Evolutionary conservation across 805 yeast species (phyloP).

Genomic region (Nakazawaea peltata): DNA sequence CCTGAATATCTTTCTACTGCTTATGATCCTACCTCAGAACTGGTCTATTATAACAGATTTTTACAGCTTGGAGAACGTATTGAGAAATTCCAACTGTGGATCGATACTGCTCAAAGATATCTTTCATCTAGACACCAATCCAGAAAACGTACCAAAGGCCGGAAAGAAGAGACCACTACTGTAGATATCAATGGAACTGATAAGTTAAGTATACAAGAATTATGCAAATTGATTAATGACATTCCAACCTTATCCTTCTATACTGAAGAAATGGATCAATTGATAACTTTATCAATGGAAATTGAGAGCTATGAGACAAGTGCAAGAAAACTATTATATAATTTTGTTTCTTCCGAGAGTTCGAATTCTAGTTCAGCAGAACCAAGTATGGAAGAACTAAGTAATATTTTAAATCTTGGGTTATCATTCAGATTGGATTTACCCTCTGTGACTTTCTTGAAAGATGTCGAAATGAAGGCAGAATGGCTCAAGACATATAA

Average conservation of each 20-base stretch:
- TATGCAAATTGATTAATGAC: conserved; percentile 32
- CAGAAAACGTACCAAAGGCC: conserved; percentile 26
- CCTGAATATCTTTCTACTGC: conserved; percentile 8
- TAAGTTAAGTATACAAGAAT: conserved; percentile 18
- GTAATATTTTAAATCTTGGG: conserved; percentile 50
- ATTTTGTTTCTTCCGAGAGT: conserved; percentile 4
- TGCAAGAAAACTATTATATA: conserved; percentile 22
- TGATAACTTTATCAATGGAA: conserved; percentile 44
- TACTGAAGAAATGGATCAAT: conserved; percentile 52
- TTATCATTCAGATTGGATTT: conserved; percentile 50
- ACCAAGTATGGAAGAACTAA: conserved; percentile 33
- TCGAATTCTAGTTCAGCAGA: neutral
- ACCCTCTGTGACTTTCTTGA: conserved; percentile 35
- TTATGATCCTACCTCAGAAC: conserved; percentile 2
- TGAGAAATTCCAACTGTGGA: conserved; percentile 39
- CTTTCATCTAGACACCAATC: conserved; percentile 45
- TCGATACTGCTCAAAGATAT: conserved; percentile 45
- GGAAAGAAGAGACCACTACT: conserved; percentile 16
- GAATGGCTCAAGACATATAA: conserved; percentile 29
- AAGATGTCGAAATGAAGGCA: conserved; percentile 26
- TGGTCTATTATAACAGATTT: conserved; percentile 15
- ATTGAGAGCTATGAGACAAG: conserved; percentile 42
- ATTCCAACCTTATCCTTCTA: conserved; percentile 44
- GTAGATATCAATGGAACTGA: conserved; percentile 13
- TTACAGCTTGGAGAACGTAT: conserved; percentile 31